Percentiles rank a stretch among this genome's conserved stretches.
phyloP scores from a whole-genome alignment of 805 yeast species.

The Metschnikowia similis region DNA sequence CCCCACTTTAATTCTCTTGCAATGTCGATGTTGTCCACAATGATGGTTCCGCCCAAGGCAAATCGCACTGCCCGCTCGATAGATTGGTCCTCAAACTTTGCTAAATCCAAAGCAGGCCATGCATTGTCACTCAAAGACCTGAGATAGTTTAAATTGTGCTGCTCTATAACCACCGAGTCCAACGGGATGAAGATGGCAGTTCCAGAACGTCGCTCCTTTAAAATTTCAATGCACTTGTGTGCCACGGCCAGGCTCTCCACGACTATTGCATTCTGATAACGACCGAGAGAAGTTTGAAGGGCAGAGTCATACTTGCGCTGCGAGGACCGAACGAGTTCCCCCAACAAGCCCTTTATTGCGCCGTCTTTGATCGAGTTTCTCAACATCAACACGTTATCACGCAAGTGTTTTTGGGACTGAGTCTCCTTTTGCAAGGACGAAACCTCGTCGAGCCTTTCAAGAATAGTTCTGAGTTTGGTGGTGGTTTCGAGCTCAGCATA shows the following conservation, averaged over 20 bases:
- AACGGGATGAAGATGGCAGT: slow-evolving; percentile 84
- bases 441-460: slow-evolving; percentile 62
- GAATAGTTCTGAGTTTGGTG: slow-evolving; percentile 55
- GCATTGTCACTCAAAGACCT: slow-evolving; percentile 52
- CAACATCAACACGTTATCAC: slow-evolving; percentile 69
- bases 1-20: slow-evolving; percentile 75
- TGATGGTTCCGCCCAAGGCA: slow-evolving; percentile 72
- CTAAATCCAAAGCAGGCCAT: slow-evolving; percentile 69
- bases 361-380: slow-evolving; percentile 66
- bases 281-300: slow-evolving; percentile 72
- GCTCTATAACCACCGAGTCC: slow-evolving; percentile 59
- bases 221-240: slow-evolving; percentile 67
- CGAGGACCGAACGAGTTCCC: slow-evolving; percentile 75
- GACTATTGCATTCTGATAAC: slow-evolving; percentile 73
- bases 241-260: slow-evolving; percentile 73
- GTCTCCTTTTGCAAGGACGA: slow-evolving; percentile 76
- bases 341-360: slow-evolving; percentile 77
- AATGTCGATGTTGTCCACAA: slow-evolving; percentile 64
- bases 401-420: slow-evolving; percentile 58
- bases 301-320: slow-evolving; percentile 71
- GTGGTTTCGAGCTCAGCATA: slow-evolving; percentile 59
- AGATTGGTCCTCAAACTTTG: slow-evolving; percentile 58
- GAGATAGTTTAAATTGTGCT: slow-evolving; percentile 48
- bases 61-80: slow-evolving; percentile 76
- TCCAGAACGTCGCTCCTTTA: slow-evolving; percentile 84